These are phyloP conservation scores for Ogataea populi-albae DNA, from an alignment of 805 yeast genomes.

Conservation along the genomic window DNA sequence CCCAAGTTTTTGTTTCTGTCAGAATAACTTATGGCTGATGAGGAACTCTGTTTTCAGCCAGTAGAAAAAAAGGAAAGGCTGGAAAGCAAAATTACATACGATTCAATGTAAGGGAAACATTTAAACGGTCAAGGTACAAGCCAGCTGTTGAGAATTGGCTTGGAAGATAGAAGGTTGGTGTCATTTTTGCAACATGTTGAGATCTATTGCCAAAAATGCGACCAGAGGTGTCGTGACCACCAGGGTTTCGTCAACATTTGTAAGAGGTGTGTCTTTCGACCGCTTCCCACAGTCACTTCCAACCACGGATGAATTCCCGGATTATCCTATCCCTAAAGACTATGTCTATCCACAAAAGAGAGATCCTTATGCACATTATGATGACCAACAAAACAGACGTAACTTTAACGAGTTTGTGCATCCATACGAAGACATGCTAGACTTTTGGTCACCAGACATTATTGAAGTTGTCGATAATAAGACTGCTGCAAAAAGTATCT, in stretches of 20 bases:
- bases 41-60: conserved; percentile 1
- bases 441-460: conserved; percentile 85
- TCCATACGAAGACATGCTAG: conserved; percentile 68
- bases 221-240: neutral
- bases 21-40: too few species aligned
- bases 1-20: too few species aligned
- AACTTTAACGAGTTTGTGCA: conserved; percentile 71
- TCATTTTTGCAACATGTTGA: conserved; percentile 1
- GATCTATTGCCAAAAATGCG: neutral
- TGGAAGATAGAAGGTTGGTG: too few species aligned
- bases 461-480: conserved; percentile 56
- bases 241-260: conserved; percentile 1
- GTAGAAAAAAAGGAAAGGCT: conserved; percentile 1
- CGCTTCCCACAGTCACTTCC: conserved; percentile 32
- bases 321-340: conserved; percentile 56
- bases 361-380: conserved; percentile 71
- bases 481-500: conserved; percentile 58
- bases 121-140: too few species aligned
- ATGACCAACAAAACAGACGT: conserved; percentile 79
- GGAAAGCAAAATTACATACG: neutral
- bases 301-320: conserved; percentile 33
- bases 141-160: too few species aligned
- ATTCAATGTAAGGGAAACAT: too few species aligned
- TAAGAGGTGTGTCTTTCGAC: conserved; percentile 7
- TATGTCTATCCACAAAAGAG: conserved; percentile 55